phyloP scores from a whole-genome alignment of 2,329 filamentous ascomycete species.

The Conoideocrella luteorostrata region DNA sequence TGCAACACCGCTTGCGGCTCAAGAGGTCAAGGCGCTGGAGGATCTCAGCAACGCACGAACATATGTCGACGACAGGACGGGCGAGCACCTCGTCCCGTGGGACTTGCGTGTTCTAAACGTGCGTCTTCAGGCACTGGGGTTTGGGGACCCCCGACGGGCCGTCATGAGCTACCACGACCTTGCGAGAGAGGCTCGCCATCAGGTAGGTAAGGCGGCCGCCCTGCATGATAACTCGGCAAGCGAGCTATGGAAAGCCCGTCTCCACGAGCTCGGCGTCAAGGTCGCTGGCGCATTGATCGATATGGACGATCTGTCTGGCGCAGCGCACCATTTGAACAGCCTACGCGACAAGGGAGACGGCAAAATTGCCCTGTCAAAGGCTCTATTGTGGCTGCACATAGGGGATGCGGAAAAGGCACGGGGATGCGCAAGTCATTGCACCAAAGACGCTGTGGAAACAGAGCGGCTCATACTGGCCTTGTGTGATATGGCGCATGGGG shows the following conservation, averaged over 20 bases:
- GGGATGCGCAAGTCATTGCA: slow-evolving; percentile 36
- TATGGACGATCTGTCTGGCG: slow-evolving; percentile 82
- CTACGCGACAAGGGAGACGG: slow-evolving; percentile 38
- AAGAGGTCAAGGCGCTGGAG: slow-evolving; percentile 58
- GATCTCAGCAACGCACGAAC: slow-evolving; percentile 50
- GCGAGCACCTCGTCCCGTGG: slow-evolving; percentile 74
- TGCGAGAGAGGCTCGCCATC: slow-evolving; percentile 65
- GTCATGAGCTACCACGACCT: slow-evolving; percentile 91
- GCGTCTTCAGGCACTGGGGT: slow-evolving; percentile 77
- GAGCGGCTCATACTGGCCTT: slow-evolving; percentile 58
- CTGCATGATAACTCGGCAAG: slow-evolving; percentile 46
- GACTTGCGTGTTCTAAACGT: slow-evolving; percentile 76
- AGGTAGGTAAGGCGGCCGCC: slow-evolving; percentile 42
- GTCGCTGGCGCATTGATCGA: slow-evolving; percentile 65
- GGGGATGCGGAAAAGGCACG: slow-evolving; percentile 69
- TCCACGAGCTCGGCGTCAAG: slow-evolving; percentile 67
- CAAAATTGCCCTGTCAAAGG: slow-evolving; percentile 41
- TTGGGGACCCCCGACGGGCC: slow-evolving; percentile 74
- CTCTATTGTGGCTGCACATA: slow-evolving; percentile 69
- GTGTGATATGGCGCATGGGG: slow-evolving; percentile 70
- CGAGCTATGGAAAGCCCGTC: slow-evolving; percentile 62
- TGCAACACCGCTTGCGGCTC: slow-evolving; percentile 60
- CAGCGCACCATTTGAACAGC: slow-evolving; percentile 62
- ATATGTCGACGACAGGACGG: slow-evolving; percentile 49
- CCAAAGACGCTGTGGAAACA: slow-evolving; percentile 24